These are phyloP conservation scores for Bipolaris gigantea DNA, from an alignment of 2,329 filamentous ascomycete species.

Conservation along the genomic window DNA sequence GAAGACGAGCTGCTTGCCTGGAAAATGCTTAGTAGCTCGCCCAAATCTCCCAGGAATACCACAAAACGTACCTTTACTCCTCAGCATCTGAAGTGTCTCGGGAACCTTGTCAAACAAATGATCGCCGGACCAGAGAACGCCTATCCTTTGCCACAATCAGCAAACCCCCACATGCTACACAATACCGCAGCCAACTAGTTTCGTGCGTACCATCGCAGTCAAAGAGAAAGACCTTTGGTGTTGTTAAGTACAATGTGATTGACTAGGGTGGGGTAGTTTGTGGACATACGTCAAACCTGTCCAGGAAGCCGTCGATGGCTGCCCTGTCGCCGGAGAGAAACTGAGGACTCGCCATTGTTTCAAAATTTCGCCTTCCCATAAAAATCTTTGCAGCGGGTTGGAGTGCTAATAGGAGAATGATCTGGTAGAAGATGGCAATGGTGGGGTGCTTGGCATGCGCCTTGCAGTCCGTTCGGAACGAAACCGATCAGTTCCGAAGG, in stretches of 20 bases:
- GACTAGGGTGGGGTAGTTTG: neutral
- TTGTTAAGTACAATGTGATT: conserved; percentile 12
- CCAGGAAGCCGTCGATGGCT: conserved; percentile 80
- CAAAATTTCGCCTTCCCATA: neutral
- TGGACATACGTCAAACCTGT: conserved; percentile 82
- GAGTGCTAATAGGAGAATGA: neutral
- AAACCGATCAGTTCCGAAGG: conserved; percentile 8
- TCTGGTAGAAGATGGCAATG: conserved; percentile 15
- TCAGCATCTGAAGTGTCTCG: conserved; percentile 81
- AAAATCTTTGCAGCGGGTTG: neutral
- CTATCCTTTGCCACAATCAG: conserved; percentile 59
- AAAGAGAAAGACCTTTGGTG: conserved; percentile 77
- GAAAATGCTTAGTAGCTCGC: neutral
- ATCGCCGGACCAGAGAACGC: conserved; percentile 95
- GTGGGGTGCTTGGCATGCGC: conserved; percentile 37
- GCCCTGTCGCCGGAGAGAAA: conserved; percentile 78
- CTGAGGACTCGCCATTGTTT: conserved; percentile 43
- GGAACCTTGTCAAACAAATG: conserved; percentile 82
- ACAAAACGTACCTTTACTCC: conserved; percentile 68
- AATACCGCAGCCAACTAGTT: neutral
- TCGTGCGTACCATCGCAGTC: conserved; percentile 83
- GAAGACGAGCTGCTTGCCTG: conserved; percentile 90
- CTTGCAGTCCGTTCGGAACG: conserved; percentile 16
- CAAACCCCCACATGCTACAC: neutral
- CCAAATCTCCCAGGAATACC: neutral